Evolutionary conservation across 495 filamentous ascomycete genomes (phyloP).

Genomic region (Oidiodendron maius): DNA sequence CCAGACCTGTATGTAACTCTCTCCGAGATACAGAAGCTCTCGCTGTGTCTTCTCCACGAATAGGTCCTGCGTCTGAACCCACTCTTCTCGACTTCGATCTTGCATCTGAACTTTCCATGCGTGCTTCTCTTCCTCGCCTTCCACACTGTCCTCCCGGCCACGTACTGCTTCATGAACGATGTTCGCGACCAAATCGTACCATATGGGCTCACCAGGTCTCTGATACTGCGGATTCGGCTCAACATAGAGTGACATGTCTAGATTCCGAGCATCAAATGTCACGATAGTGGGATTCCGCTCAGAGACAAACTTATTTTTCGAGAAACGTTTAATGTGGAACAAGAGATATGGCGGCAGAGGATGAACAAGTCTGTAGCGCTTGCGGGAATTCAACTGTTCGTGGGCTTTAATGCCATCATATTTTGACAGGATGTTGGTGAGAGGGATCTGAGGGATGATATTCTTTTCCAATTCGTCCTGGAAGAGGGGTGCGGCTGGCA

Average conservation of each 20-base stretch:
- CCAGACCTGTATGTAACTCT: conserved; percentile 96
- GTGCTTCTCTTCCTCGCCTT: conserved; percentile 77
- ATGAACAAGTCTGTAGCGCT: conserved; percentile 85
- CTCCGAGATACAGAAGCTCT: conserved; percentile 85
- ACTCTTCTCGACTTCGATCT: conserved; percentile 65
- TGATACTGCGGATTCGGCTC: conserved; percentile 60
- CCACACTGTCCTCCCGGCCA: conserved; percentile 63
- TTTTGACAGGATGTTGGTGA: conserved; percentile 84
- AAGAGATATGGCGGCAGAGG: conserved; percentile 88
- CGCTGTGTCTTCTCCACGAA: conserved; percentile 81
- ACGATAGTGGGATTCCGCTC: conserved; percentile 98
- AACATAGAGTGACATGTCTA: conserved; percentile 87
- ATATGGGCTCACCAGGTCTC: conserved; percentile 73
- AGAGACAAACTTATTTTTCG: conserved; percentile 86
- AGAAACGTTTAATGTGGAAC: conserved; percentile 97
- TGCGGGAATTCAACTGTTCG: conserved; percentile 78
- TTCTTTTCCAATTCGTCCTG: conserved; percentile 85
- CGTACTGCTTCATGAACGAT: conserved; percentile 88
- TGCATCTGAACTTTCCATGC: conserved; percentile 69
- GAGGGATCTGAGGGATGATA: conserved; percentile 92
- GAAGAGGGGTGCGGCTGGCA: conserved; percentile 93
- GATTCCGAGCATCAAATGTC: conserved; percentile 75
- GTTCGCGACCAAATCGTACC: conserved; percentile 96
- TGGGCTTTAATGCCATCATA: conserved; percentile 88
- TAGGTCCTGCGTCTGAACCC: conserved; percentile 91